A percentile compares a stretch with the other conserved stretches of the same genome.
Evolutionary conservation across 2,329 filamentous ascomycete species (phyloP).

Genomic region (Endocalyx cinctus): DNA sequence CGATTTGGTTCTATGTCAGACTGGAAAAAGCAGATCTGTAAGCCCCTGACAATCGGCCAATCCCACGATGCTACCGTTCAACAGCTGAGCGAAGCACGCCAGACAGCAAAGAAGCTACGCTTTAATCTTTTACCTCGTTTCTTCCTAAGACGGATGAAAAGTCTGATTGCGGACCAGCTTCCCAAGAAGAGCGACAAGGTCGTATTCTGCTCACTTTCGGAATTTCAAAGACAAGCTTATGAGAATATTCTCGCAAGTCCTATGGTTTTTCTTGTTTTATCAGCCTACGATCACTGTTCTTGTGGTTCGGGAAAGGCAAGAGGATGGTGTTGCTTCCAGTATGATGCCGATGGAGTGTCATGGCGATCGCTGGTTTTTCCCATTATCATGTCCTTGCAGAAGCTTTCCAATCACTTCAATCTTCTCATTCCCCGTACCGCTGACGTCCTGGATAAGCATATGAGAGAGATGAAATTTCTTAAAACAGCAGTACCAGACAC

Average conservation of each 20-base stretch:
- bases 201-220: conserved; percentile 88
- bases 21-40: conserved; percentile 75
- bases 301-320: conserved; percentile 65
- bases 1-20: conserved; percentile 58
- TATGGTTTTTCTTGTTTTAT: conserved; percentile 64
- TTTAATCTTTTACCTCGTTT: conserved; percentile 83
- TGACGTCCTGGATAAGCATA: conserved; percentile 67
- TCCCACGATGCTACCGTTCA: conserved; percentile 84
- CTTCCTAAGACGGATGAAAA: conserved; percentile 90
- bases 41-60: conserved; percentile 80
- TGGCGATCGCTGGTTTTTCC: conserved; percentile 84
- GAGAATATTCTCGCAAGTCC: conserved; percentile 73
- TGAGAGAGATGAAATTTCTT: conserved; percentile 71
- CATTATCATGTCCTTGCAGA: conserved; percentile 74
- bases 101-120: conserved; percentile 78
- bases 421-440: conserved; percentile 67
- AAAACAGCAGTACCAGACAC: conserved; percentile 67
- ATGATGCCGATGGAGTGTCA: conserved; percentile 54
- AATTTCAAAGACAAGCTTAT: conserved; percentile 77
- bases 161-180: conserved; percentile 83
- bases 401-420: conserved; percentile 88
- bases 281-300: conserved; percentile 61
- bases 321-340: conserved; percentile 75
- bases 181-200: conserved; percentile 93
- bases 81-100: conserved; percentile 75